Percentiles rank a stretch among this genome's conserved stretches.
Conservation (phyloP, 2,329 filamentous ascomycete species). For the Venturia nashicola region DNA sequence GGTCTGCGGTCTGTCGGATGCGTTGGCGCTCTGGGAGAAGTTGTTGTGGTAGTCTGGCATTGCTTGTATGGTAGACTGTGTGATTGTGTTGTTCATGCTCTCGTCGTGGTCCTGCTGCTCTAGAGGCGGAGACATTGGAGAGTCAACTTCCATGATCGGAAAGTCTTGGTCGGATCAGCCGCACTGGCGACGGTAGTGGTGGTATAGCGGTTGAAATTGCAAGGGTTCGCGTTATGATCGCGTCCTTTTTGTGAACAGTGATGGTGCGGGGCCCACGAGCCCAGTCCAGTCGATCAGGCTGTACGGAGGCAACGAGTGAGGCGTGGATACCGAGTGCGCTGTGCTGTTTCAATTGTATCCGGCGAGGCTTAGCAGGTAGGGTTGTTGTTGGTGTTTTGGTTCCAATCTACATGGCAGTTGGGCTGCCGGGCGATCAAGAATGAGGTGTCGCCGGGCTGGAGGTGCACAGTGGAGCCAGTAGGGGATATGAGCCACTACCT, state of each 20-base stretch:
- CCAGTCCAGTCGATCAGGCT: neutral
- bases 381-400: neutral
- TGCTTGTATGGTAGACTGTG: constrained; percentile 9
- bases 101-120: constrained; percentile 22
- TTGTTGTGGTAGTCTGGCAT: constrained; percentile 7
- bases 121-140: neutral
- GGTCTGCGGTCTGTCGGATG: constrained; percentile 34
- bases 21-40: constrained; percentile 13
- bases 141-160: constrained; percentile 5
- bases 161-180: neutral
- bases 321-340: neutral
- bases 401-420: neutral
- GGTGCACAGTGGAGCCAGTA: neutral
- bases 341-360: neutral
- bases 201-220: neutral
- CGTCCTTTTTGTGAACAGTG: neutral
- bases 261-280: constrained; percentile 11
- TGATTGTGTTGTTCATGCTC: constrained; percentile 35
- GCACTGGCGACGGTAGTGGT: neutral
- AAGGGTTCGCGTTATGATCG: constrained; percentile 3
- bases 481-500: neutral
- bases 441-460: neutral
- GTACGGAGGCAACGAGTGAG: neutral
- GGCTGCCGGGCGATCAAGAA: neutral
- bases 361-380: neutral